phyloP scores from a whole-genome alignment of 148 eudicot species.

The Linanthus parryae region DNA sequence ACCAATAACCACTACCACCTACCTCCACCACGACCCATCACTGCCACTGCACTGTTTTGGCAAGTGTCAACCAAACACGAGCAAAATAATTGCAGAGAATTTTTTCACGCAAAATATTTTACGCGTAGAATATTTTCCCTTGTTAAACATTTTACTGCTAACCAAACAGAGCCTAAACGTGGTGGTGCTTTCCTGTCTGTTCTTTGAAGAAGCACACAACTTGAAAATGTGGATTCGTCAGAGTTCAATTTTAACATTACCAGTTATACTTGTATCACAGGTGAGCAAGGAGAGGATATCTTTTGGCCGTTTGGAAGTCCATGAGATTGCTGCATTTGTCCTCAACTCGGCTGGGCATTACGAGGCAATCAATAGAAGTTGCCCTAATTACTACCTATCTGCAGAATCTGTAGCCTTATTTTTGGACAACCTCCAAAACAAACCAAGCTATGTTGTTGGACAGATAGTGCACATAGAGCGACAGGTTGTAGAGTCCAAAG shows the following conservation, averaged over 20 bases:
- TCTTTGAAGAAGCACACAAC: too few relatives aligned
- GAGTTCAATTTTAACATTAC: too few relatives aligned
- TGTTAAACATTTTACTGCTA: too few relatives aligned
- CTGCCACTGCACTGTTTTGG: too few relatives aligned
- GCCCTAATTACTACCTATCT: slow-evolving; percentile 75
- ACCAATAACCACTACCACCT: too few relatives aligned
- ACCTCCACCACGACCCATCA: too few relatives aligned
- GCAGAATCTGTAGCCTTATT: slow-evolving; percentile 90
- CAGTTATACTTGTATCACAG: slow-evolving; percentile 26
- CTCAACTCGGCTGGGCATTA: slow-evolving; percentile 71
- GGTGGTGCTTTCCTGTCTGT: neutral
- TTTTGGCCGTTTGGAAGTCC: slow-evolving; percentile 73
- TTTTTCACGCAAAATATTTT: too few relatives aligned
- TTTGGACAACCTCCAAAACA: slow-evolving; percentile 60
- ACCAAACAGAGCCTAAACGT: neutral
- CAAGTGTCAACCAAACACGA: too few relatives aligned
- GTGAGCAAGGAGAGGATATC: slow-evolving; percentile 93
- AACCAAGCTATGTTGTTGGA: slow-evolving; percentile 73
- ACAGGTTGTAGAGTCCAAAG: slow-evolving; percentile 26
- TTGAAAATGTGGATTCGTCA: too few relatives aligned
- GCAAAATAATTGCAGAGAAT: too few relatives aligned
- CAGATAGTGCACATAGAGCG: slow-evolving; percentile 92
- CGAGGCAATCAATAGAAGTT: slow-evolving; percentile 81
- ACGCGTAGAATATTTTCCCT: too few relatives aligned
- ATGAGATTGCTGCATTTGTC: slow-evolving; percentile 89